Conservation (phyloP, 148 eudicot genomes). For the Euryodendron excelsum region DNA sequence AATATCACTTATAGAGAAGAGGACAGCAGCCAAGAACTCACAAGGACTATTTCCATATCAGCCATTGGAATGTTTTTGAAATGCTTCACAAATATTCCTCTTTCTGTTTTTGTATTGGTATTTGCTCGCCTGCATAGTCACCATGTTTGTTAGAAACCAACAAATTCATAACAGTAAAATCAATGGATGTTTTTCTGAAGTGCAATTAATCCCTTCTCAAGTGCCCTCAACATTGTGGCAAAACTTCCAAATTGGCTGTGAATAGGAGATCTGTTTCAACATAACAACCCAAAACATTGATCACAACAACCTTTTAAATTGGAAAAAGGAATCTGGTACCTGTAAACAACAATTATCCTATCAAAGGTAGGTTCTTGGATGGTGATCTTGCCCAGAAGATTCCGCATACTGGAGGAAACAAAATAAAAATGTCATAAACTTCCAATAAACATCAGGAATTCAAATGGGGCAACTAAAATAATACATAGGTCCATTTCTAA, state of each 20-base stretch:
- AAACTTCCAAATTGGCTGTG: not conserved
- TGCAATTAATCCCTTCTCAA: not conserved
- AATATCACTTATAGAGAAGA: not conserved
- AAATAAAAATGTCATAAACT: conserved; percentile 6
- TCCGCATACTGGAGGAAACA: conserved; percentile 31
- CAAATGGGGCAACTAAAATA: not conserved
- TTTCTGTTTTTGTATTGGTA: conserved; percentile 49
- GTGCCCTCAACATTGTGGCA: not conserved
- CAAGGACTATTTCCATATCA: conserved; percentile 93
- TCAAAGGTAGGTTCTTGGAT: conserved; percentile 98
- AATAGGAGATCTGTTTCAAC: not conserved
- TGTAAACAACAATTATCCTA: conserved; percentile 95
- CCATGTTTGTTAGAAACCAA: not conserved
- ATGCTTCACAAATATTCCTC: conserved; percentile 91
- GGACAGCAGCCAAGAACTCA: conserved; percentile 37
- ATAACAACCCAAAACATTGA: not conserved
- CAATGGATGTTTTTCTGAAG: not conserved
- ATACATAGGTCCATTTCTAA: conserved; percentile 20
- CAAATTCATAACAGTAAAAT: not conserved
- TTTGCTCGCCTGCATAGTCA: conserved; percentile 59
- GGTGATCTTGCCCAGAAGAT: conserved; percentile 67
- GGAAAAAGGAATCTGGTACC: conserved; percentile 34
- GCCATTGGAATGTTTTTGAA: conserved; percentile 98
- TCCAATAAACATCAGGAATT: not conserved
- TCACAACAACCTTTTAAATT: not conserved